Conservation (phyloP, 2,329 filamentous ascomycete species). For the Fusarium virguliforme region DNA sequence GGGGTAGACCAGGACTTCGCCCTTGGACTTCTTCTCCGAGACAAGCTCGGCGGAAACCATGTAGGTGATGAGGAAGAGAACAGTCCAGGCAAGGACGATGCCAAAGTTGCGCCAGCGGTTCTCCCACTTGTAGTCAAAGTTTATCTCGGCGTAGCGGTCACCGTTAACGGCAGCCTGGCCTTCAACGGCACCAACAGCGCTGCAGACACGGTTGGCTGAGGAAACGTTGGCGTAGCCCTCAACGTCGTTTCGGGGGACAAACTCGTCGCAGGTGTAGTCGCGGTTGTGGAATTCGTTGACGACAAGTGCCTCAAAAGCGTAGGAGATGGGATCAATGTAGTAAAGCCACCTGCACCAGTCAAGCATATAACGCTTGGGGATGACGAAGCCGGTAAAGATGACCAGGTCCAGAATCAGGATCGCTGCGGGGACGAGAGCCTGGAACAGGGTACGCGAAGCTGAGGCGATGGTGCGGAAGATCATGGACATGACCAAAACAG, state of each 20-base stretch:
- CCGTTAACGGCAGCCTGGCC: slow-evolving; percentile 64
- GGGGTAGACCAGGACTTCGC: slow-evolving; percentile 82
- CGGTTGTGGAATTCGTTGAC: slow-evolving; percentile 85
- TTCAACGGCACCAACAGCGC: slow-evolving; percentile 63
- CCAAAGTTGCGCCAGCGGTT: slow-evolving; percentile 82
- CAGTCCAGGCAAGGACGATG: slow-evolving; percentile 76
- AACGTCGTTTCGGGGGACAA: slow-evolving; percentile 59
- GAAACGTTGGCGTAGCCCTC: slow-evolving; percentile 48
- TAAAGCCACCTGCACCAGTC: slow-evolving; percentile 88
- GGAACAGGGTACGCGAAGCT: slow-evolving; percentile 50
- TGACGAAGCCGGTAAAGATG: slow-evolving; percentile 80
- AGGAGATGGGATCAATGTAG: slow-evolving; percentile 84
- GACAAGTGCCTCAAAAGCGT: slow-evolving; percentile 86
- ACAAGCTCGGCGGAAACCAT: slow-evolving; percentile 77
- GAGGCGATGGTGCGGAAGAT: slow-evolving; percentile 65
- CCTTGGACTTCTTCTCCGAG: slow-evolving; percentile 79
- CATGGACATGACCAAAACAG: slow-evolving; percentile 80
- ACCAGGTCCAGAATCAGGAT: slow-evolving; percentile 62
- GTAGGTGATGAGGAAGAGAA: slow-evolving; percentile 75
- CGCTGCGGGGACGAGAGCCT: slow-evolving; percentile 52
- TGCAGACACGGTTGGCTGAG: slow-evolving; percentile 60
- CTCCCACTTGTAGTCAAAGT: slow-evolving; percentile 67
- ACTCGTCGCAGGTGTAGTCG: slow-evolving; percentile 68
- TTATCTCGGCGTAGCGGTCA: slow-evolving; percentile 61
- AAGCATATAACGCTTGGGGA: slow-evolving; percentile 79